phyloP scores from a whole-genome alignment of 352 stramenopile genomes.

The Phytopythium litorale region DNA sequence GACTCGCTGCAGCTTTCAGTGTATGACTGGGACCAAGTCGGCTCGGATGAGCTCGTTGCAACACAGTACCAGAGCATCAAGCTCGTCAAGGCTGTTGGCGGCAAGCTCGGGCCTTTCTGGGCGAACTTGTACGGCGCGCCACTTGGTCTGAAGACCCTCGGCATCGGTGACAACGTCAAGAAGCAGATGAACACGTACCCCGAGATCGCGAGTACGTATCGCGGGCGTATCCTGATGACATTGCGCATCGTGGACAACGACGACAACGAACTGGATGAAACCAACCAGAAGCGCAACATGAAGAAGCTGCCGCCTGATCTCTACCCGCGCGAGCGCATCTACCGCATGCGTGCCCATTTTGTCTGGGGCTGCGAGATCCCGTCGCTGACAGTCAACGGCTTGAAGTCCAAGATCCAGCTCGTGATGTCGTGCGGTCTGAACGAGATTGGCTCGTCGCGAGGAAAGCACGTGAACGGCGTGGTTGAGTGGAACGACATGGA shows the following conservation, averaged over 20 bases:
- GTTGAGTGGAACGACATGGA: slow-evolving; percentile 83
- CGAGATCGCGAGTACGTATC: slow-evolving; percentile 78
- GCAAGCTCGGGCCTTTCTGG: slow-evolving; percentile 61
- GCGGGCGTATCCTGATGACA: slow-evolving; percentile 77
- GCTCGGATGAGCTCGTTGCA: slow-evolving; percentile 65
- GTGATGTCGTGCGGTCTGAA: slow-evolving; percentile 62
- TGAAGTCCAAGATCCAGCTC: slow-evolving; percentile 78
- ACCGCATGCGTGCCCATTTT: slow-evolving; percentile 72
- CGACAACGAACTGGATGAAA: slow-evolving; percentile 66
- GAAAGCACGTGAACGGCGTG: slow-evolving; percentile 71
- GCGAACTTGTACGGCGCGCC: slow-evolving; percentile 78
- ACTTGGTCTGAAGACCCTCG: slow-evolving; percentile 49
- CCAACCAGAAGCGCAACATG: slow-evolving; percentile 83
- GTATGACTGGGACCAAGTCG: slow-evolving; percentile 79
- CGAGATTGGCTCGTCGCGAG: slow-evolving; percentile 50
- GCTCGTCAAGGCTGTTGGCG: slow-evolving; percentile 58
- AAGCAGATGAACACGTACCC: slow-evolving; percentile 87
- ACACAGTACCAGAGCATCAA: slow-evolving; percentile 74
- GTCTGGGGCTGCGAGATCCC: slow-evolving; percentile 75
- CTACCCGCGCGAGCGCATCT: slow-evolving; percentile 59
- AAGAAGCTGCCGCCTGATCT: slow-evolving; percentile 57
- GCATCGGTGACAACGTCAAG: slow-evolving; percentile 55
- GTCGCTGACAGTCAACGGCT: slow-evolving; percentile 61
- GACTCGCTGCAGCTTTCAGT: slow-evolving; percentile 70
- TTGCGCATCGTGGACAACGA: slow-evolving; percentile 69